phyloP scores from a whole-genome alignment of 805 yeast species.

The Wickerhamomyces tratensis region DNA sequence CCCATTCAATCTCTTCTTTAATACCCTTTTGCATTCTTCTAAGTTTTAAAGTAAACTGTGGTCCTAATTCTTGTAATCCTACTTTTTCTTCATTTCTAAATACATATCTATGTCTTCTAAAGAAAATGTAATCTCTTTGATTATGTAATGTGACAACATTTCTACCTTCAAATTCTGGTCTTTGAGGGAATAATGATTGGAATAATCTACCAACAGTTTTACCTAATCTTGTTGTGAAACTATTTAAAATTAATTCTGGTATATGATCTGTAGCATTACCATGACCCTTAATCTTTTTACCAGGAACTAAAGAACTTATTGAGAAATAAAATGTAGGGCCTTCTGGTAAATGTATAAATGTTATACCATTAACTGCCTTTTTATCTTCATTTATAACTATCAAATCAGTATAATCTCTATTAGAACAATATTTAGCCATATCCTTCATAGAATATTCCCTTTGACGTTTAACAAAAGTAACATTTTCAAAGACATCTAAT shows the following conservation, averaged over 20 bases:
- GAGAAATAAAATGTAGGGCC: slow-evolving; percentile 96
- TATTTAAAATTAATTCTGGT: slow-evolving; percentile 88
- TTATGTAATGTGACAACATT: slow-evolving; percentile 94
- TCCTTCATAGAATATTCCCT: slow-evolving; percentile 77
- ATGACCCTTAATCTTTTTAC: slow-evolving; percentile 73
- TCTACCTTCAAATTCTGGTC: slow-evolving; percentile 90
- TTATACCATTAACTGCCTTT: slow-evolving; percentile 82
- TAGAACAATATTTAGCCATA: slow-evolving; percentile 74
- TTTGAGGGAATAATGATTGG: slow-evolving; percentile 86
- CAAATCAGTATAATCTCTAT: slow-evolving; percentile 81
- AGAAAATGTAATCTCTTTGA: slow-evolving; percentile 91
- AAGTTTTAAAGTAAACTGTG: slow-evolving; percentile 86
- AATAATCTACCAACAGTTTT: slow-evolving; percentile 87
- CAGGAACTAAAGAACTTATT: slow-evolving; percentile 64
- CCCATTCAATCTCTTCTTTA: slow-evolving; percentile 92
- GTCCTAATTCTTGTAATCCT: slow-evolving; percentile 93
- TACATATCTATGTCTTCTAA: slow-evolving; percentile 89
- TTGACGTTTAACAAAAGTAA: slow-evolving; percentile 81
- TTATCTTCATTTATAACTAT: slow-evolving; percentile 90
- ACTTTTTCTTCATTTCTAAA: slow-evolving; percentile 87
- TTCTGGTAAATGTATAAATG: slow-evolving; percentile 87
- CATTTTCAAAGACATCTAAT: slow-evolving; percentile 76
- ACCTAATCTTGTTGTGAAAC: slow-evolving; percentile 88
- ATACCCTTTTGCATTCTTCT: slow-evolving; percentile 88
- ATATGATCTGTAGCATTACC: slow-evolving; percentile 85